These are phyloP conservation scores for Suhomyces tanzawaensis DNA, from an alignment of 805 yeast genomes.

Conservation along the genomic window DNA sequence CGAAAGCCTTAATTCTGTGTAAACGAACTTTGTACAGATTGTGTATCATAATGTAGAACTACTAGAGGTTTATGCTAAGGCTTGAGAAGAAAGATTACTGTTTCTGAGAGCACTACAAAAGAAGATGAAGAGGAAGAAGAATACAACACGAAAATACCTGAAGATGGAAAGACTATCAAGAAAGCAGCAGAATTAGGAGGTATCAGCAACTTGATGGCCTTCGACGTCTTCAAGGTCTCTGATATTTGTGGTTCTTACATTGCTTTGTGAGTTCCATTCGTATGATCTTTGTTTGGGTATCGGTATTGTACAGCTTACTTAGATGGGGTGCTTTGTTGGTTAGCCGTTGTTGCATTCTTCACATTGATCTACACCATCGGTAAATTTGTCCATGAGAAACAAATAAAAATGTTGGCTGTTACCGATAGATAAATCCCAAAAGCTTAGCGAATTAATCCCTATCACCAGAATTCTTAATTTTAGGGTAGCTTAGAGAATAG, in stretches of 20 bases:
- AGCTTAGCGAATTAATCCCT: slow-evolving; percentile 87
- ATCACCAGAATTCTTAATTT: slow-evolving; percentile 91
- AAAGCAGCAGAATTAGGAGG: slow-evolving; percentile 78
- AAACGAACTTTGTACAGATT: too few species aligned
- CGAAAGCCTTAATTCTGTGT: too few species aligned
- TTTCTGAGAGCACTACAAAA: slow-evolving; percentile 30
- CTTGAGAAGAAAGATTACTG: slow-evolving; percentile 74
- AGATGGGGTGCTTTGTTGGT: slow-evolving; percentile 89
- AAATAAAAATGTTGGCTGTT: slow-evolving; percentile 66
- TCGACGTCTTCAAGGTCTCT: slow-evolving; percentile 93
- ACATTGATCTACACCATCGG: slow-evolving; percentile 76
- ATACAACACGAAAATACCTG: slow-evolving; percentile 11
- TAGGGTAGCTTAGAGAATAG: too few species aligned
- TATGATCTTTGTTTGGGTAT: slow-evolving; percentile 67
- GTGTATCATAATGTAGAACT: too few species aligned
- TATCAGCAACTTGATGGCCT: slow-evolving; percentile 91
- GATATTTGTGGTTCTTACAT: slow-evolving; percentile 90
- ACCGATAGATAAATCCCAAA: slow-evolving; percentile 94
- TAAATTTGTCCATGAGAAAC: slow-evolving; percentile 57
- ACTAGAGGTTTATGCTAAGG: slow-evolving; percentile 93
- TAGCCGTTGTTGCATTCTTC: slow-evolving; percentile 56
- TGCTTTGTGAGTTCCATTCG: slow-evolving; percentile 70
- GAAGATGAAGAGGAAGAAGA: slow-evolving; percentile 21
- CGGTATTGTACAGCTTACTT: slow-evolving; percentile 62
- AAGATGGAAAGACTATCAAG: slow-evolving; percentile 14